Base-by-base conservation (phyloP, 805 yeast species). In the Yarrowia sp. region DNA sequence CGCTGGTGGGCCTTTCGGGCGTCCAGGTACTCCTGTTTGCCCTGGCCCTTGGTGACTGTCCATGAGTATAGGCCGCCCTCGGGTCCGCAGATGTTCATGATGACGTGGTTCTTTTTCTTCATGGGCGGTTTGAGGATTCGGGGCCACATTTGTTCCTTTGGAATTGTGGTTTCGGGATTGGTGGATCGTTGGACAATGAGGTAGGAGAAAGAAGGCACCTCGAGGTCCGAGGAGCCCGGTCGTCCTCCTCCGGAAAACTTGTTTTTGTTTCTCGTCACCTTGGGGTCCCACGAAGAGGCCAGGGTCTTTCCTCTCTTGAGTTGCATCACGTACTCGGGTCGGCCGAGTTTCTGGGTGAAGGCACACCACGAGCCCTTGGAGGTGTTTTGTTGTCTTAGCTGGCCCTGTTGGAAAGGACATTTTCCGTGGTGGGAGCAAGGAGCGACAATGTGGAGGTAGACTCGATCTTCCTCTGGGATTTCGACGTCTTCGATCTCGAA, bases 371-470 rank as follows among this genome's bases (percentile, higher is more conserved):
- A 82, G 46, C 90, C 90, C 24, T 82, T 74, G 40, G 83, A 80
- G 35, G 80, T 79, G 72, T 86, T 89, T 70, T 81, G 84, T 36
- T 83, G 83, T 1, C 96, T 33, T 11, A 36, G 43, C 30, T 44
- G 90, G 58, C 88, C 86, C 33, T 85, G 80, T 74, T 92, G 98
- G 64, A 93, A 77, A 0, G 98, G 98, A 71, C 98, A 92, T 68
- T 79, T 82, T 12, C 86, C 83, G 70, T 91, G 97, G 73, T 95
- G 98, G 0, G 93, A 76, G 72, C 98, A 95, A 3, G 99, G 99
- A 0, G 97, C 97, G 19, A 93, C 72, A 9, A 93, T 80, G 43
- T 82, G 82, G 59, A 92, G 71, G 68, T 87, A 86, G 71, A 82
- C 80, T 71, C 82, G 75, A 48, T 76, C 76, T 36, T 58, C 32